phyloP scores from a whole-genome alignment of 2,329 filamentous ascomycete species.

The Stagonosporopsis rhizophila region DNA sequence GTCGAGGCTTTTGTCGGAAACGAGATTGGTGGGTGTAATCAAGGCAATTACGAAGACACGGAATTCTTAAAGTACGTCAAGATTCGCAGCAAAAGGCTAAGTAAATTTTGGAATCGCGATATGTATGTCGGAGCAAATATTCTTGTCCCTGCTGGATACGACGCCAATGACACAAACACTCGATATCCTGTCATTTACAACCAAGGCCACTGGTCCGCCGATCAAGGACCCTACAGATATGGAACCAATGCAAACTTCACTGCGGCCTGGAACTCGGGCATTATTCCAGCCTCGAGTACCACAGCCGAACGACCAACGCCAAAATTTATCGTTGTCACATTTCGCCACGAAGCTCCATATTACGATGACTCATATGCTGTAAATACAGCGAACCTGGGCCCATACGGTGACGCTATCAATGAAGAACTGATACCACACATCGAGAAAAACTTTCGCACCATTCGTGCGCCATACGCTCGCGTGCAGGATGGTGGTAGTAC shows the following conservation, averaged over 20 bases:
- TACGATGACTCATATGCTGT: constrained; percentile 52
- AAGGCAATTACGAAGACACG: constrained; percentile 50
- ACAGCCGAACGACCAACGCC: constrained; percentile 38
- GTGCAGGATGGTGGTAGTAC: constrained; percentile 50
- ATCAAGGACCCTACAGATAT: constrained; percentile 33
- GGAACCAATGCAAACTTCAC: constrained; percentile 26
- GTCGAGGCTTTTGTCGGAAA: constrained; percentile 36
- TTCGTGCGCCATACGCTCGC: constrained; percentile 46
- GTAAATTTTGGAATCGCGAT: constrained; percentile 47
- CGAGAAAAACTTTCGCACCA: constrained; percentile 46
- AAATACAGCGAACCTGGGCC: constrained; percentile 50
- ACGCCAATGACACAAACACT: constrained; percentile 36
- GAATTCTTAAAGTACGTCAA: constrained; percentile 46
- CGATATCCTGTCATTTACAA: constrained; percentile 48
- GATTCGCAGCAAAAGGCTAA: constrained; percentile 48
- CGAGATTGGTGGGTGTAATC: constrained; percentile 49
- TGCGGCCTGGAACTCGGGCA: constrained; percentile 41
- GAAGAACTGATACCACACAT: constrained; percentile 49
- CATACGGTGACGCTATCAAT: constrained; percentile 51
- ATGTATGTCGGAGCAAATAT: constrained; percentile 50
- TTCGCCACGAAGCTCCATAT: constrained; percentile 49
- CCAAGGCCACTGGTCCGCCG: constrained; percentile 45
- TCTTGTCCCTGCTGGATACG: constrained; percentile 45
- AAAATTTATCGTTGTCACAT: constrained; percentile 47
- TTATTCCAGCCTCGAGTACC: constrained; percentile 37